Evolutionary conservation across 345 rosid genomes (phyloP).

Genomic region (Punica granatum): DNA sequence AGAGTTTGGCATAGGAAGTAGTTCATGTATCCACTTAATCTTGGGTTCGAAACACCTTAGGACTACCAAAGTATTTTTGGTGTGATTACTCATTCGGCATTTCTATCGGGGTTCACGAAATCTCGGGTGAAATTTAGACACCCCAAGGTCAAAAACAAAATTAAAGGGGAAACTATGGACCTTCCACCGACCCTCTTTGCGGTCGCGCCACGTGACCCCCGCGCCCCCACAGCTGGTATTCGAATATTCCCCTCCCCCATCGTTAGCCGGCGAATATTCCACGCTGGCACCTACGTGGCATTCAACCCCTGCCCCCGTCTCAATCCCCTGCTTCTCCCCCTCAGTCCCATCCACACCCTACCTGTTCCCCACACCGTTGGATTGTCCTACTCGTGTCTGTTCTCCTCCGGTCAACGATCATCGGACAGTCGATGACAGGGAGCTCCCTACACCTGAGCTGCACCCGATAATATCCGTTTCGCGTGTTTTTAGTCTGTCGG

Average conservation of each 20-base stretch:
- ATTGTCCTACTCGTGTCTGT: not conserved
- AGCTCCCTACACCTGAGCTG: not conserved
- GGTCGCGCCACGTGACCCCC: slow-evolving; percentile 34
- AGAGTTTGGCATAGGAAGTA: too few species aligned
- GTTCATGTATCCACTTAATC: too few species aligned
- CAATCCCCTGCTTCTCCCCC: not conserved
- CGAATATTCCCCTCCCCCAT: slow-evolving; percentile 12
- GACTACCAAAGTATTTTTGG: too few species aligned
- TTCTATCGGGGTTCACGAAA: too few species aligned
- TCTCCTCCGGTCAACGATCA: not conserved
- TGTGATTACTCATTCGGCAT: too few species aligned
- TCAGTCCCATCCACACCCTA: not conserved
- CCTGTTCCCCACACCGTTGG: slow-evolving; percentile 4
- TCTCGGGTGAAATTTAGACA: too few species aligned
- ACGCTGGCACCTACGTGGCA: slow-evolving; percentile 25
- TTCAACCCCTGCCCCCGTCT: not conserved
- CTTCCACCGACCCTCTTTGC: slow-evolving; percentile 4
- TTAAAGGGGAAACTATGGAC: not conserved
- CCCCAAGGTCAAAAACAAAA: too few species aligned
- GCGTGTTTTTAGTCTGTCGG: not conserved
- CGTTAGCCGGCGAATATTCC: slow-evolving; percentile 30
- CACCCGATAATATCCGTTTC: not conserved
- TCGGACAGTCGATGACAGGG: not conserved
- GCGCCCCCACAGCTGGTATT: not conserved
- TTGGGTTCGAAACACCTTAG: too few species aligned